These are phyloP conservation scores for Leishmania aethiopica DNA, from an alignment of 208 protist genomes.

Conservation along the genomic window DNA sequence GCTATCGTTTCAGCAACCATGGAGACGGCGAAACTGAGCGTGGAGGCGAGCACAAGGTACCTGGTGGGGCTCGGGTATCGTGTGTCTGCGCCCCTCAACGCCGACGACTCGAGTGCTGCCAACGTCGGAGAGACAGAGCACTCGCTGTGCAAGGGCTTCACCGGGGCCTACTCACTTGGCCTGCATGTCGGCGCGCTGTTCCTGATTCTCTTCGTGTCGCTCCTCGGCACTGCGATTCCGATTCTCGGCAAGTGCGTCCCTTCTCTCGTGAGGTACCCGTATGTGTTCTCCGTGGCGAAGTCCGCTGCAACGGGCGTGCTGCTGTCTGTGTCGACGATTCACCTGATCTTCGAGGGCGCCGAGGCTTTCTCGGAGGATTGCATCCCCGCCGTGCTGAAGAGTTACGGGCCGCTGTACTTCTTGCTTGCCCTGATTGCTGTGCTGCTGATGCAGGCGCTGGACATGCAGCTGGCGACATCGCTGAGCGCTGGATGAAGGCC, in stretches of 20 bases:
- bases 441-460: slow-evolving; percentile 61
- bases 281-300: slow-evolving; percentile 54
- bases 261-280: slow-evolving; percentile 41
- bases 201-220: slow-evolving; percentile 49
- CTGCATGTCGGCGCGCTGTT: slow-evolving; percentile 51
- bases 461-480: slow-evolving; percentile 45
- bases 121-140: background rate
- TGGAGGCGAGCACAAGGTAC: slow-evolving; percentile 10
- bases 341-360: slow-evolving; percentile 55
- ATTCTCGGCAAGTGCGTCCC: slow-evolving; percentile 53
- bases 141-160: slow-evolving; percentile 39
- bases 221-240: slow-evolving; percentile 48
- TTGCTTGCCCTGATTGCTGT: slow-evolving; percentile 58
- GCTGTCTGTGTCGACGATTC: slow-evolving; percentile 55
- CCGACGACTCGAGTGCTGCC: background rate
- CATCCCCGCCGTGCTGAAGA: slow-evolving; percentile 28
- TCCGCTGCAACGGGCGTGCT: slow-evolving; percentile 60
- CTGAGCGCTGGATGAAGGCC: slow-evolving; percentile 41
- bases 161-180: slow-evolving; percentile 43
- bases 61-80: slow-evolving; percentile 14
- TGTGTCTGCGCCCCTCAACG: background rate
- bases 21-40: background rate
- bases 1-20: background rate
- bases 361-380: slow-evolving; percentile 46
- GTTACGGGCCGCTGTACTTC: slow-evolving; percentile 51